Conservation (phyloP, 2,329 filamentous ascomycete genomes). For the Colletotrichum neosansevieriae region DNA sequence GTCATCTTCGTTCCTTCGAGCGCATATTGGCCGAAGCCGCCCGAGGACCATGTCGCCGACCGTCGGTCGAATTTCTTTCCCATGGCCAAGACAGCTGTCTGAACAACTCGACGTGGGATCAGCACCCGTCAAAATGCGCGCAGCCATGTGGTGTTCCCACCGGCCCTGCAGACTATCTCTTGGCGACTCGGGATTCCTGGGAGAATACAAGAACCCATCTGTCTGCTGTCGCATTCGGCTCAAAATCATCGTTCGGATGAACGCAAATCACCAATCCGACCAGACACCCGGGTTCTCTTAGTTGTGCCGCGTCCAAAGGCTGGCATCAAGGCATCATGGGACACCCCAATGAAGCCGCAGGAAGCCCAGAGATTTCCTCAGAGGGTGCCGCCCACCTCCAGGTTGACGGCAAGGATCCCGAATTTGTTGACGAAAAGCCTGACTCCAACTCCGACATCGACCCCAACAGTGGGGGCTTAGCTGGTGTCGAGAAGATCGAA, state of each 20-base stretch:
- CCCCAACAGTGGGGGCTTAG: slow-evolving; percentile 27
- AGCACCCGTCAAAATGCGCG: neutral
- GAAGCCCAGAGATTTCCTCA: slow-evolving; percentile 10
- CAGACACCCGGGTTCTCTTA: neutral
- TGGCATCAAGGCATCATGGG: slow-evolving; percentile 7
- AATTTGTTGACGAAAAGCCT: slow-evolving; percentile 27
- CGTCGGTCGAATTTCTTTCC: neutral
- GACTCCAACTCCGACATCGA: slow-evolving; percentile 9
- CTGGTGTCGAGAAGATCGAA: slow-evolving; percentile 53
- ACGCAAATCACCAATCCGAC: neutral
- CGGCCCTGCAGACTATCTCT: neutral
- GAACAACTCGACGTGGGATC: neutral
- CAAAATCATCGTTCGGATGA: neutral
- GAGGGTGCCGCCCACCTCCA: neutral
- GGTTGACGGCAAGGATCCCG: neutral
- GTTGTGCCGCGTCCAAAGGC: neutral
- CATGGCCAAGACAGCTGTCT: neutral
- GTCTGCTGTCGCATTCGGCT: neutral
- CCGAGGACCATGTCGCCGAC: slow-evolving; percentile 1
- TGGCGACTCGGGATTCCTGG: neutral
- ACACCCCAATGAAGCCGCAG: neutral
- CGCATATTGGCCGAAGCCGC: slow-evolving; percentile 16
- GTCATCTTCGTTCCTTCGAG: neutral
- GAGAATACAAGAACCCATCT: neutral
- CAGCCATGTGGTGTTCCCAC: slow-evolving; percentile 19